Percentiles rank a stretch among this genome's conserved stretches.
phyloP scores from a whole-genome alignment of 768 basidiomycete genomes.

The Imleria badia region DNA sequence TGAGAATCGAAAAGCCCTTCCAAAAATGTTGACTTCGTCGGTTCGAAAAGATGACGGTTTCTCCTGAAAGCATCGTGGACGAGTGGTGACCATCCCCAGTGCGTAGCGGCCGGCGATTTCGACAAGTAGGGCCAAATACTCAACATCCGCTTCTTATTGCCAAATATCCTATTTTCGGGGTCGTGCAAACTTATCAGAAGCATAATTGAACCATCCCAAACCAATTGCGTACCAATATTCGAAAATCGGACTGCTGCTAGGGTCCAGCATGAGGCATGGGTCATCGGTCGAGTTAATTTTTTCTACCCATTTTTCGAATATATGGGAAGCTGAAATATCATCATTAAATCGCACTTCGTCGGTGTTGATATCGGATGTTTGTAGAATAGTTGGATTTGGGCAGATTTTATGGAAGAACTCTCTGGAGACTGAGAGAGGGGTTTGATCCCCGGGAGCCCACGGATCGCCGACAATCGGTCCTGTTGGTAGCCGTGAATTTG shows the following conservation, averaged over 20 bases:
- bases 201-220: too few species aligned
- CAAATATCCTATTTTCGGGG: conserved; percentile 32
- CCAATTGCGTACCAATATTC: conserved; percentile 34
- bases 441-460: conserved; percentile 32
- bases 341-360: conserved; percentile 29
- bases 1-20: neutral
- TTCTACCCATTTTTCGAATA: conserved; percentile 41
- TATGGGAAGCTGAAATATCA: conserved; percentile 23
- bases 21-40: neutral
- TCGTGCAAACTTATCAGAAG: neutral
- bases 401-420: conserved; percentile 44
- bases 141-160: conserved; percentile 31
- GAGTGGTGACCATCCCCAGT: conserved; percentile 40
- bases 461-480: conserved; percentile 44
- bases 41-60: conserved; percentile 32
- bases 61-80: conserved; percentile 31
- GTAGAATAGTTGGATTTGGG: conserved; percentile 35
- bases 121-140: conserved; percentile 35
- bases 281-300: conserved; percentile 36
- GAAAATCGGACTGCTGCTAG: conserved; percentile 29
- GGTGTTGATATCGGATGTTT: conserved; percentile 28
- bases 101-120: conserved; percentile 34
- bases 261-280: conserved; percentile 39
- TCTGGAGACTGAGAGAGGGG: conserved; percentile 36
- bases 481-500: conserved; percentile 8